Base-by-base conservation (phyloP, 108 stramenopile species). In the Pseudonitzschia pungens region DNA sequence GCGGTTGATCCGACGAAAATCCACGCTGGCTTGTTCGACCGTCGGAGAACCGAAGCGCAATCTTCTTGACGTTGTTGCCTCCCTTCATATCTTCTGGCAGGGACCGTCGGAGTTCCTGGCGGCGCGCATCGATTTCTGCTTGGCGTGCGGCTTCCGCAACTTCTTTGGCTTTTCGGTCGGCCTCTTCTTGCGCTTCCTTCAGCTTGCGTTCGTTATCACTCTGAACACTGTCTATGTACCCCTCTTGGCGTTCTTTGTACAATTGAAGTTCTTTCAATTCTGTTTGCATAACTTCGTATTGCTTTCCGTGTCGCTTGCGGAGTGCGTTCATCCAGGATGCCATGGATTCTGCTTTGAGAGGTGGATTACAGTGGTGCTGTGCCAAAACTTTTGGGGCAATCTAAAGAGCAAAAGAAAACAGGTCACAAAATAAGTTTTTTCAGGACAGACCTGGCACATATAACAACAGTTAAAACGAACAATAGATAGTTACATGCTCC, bases 301-400 rank as follows among this genome's bases (percentile, higher is more conserved):
- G 86, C 51, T 85, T 76, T n/a, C 77, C 76, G 65, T 91, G 83
- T 44, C 90, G 85, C 65, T 89, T 87, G 27, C 90, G 81, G 41
- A 90, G 62, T 12, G 87, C 51, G 32, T 87, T 82, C 28, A 88
- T 54, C 92, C 92, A 94, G 32, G 80, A 69, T 6, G 74, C 76
- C 84, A 94, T 82, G 0, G 70, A 64, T 18, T 81, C 78, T 3
- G 81, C 22, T 2, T 77, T 59, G 4, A 89, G 89, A 15, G 92
- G 92, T 27, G 92, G 92, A 80, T 77, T 78, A 52, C 90, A 89
- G 57, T 91, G 92, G 82, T 94, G 92, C 65, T 91, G 90, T 18
- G 87, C 87, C 33, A 94, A 55, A 22, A 91, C 32, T 26, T 72
- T 65, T 28, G 76, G 29, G 29, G 60, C 32, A 29, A 21, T 29